Evolutionary conservation across 108 stramenopile genomes (phyloP).

Genomic region (Craspedostauros australis): DNA sequence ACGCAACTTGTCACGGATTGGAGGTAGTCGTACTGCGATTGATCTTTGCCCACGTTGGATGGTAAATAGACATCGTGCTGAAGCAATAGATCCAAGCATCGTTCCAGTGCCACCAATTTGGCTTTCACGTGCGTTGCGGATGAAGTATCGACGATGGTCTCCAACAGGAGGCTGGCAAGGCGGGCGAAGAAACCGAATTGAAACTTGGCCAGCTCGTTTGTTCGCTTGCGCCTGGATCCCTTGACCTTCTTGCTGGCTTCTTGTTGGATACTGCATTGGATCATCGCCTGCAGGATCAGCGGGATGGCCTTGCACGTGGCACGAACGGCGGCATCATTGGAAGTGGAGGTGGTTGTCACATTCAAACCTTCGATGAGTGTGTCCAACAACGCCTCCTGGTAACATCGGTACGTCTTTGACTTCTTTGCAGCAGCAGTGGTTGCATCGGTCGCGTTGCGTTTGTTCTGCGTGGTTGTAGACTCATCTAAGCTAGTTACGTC

Average conservation of each 20-base stretch:
- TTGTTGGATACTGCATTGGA: slow-evolving; percentile 1
- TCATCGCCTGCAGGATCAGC: not conserved
- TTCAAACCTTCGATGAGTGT: not conserved
- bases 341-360: not conserved
- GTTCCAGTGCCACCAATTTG: slow-evolving; percentile 16
- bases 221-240: slow-evolving; percentile 10
- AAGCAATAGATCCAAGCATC: slow-evolving; percentile 34
- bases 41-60: slow-evolving; percentile 46
- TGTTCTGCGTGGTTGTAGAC: no score
- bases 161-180: slow-evolving; percentile 8
- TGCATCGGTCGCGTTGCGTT: no score
- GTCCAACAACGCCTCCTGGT: slow-evolving; percentile 33
- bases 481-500: no score
- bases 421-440: no score
- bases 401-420: slow-evolving; percentile 30
- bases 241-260: not conserved
- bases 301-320: not conserved
- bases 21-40: slow-evolving; percentile 37
- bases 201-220: slow-evolving; percentile 13
- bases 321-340: not conserved
- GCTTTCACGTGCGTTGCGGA: not conserved
- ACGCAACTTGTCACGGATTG: slow-evolving; percentile 14
- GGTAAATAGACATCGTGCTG: slow-evolving; percentile 61
- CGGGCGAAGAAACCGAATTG: slow-evolving; percentile 19
- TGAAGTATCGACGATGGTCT: not conserved